phyloP scores from a whole-genome alignment of 345 rosid species.

The Arabis hirsuta region DNA sequence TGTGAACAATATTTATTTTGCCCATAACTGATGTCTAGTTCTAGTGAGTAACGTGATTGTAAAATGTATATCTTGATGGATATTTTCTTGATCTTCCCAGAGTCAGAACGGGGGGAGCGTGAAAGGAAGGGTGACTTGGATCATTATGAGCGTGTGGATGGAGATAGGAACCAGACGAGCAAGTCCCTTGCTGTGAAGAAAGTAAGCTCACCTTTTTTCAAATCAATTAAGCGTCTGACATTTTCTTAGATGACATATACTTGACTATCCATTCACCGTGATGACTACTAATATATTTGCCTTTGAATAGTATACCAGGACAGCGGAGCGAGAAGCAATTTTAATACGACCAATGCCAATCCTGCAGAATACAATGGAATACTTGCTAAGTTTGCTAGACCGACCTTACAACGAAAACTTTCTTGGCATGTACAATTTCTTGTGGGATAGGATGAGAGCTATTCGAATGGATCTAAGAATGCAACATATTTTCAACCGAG shows the following conservation, averaged over 20 bases:
- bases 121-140: conserved; percentile 99
- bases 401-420: conserved; percentile 78
- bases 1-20: not conserved
- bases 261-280: conserved; percentile 26
- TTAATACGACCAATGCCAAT: conserved; percentile 94
- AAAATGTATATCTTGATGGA: conserved; percentile 28
- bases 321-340: conserved; percentile 90
- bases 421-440: conserved; percentile 87
- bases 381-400: conserved; percentile 85
- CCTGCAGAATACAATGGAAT: conserved; percentile 75
- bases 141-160: conserved; percentile 89
- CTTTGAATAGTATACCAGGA: conserved; percentile 75
- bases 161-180: conserved; percentile 89
- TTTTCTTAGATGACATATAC: conserved; percentile 27
- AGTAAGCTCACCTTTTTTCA: conserved; percentile 28
- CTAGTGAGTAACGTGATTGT: conserved; percentile 14
- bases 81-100: conserved; percentile 50
- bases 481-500: conserved; percentile 89
- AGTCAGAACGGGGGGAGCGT: conserved; percentile 87
- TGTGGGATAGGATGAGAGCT: conserved; percentile 99
- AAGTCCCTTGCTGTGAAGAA: conserved; percentile 88
- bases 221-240: conserved; percentile 8
- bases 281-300: conserved; percentile 37
- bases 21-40: conserved; percentile 24
- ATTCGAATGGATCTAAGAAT: conserved; percentile 94